Base-by-base conservation (phyloP, 1,284 basidiomycete species). In the Boletellus deceptivus region DNA sequence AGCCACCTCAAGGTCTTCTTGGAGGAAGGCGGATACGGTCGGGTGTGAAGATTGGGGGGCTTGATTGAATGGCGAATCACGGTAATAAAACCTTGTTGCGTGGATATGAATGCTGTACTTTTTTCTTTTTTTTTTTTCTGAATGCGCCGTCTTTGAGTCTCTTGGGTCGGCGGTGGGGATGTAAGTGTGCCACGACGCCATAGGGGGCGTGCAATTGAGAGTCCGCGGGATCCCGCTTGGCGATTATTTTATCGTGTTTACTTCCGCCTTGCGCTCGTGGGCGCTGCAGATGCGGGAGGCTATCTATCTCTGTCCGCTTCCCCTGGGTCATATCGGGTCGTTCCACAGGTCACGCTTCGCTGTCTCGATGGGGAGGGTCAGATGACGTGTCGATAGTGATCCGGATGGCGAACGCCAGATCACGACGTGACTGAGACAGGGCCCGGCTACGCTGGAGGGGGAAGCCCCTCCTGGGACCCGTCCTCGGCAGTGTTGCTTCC, bases 1-100 rank as follows among this genome's bases (percentile, higher is more conserved):
- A 71, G 70, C 54, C 82, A 81, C 49, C 73, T 92, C 71, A 80
- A 83, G 58, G 63, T 56, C 11, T 93, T 93, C 64, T 80, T 89
- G 55, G 80, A 79, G 58, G 70, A 77, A 38, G 83, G 85, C 2
- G 78, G 77, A 22, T 84, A 87, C 62, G 89, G 86, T 20, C 80
- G 72, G 62, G 82, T 87, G 9, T 67, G 50, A 58, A 43, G 35
- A 37, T 47, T 34, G 42, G 31, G 43, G 24, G 34, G 49, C 46
- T 38, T 46, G 43, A 33, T 54, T 27, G 36, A 17, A 43, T 53
- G 61, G 65, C 38, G 54, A 55, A 63, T 59, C 53, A 36, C 45
- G 39, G 49, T 54, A 52, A 64, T 64, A 56, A 56, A 65, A 57
- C 46, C 29, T 20, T 16, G 36, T 46, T 51, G 50, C 43, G 49